These are phyloP conservation scores for Verticillium nubilum DNA, from an alignment of 2,329 filamentous ascomycete genomes.

Conservation along the genomic window DNA sequence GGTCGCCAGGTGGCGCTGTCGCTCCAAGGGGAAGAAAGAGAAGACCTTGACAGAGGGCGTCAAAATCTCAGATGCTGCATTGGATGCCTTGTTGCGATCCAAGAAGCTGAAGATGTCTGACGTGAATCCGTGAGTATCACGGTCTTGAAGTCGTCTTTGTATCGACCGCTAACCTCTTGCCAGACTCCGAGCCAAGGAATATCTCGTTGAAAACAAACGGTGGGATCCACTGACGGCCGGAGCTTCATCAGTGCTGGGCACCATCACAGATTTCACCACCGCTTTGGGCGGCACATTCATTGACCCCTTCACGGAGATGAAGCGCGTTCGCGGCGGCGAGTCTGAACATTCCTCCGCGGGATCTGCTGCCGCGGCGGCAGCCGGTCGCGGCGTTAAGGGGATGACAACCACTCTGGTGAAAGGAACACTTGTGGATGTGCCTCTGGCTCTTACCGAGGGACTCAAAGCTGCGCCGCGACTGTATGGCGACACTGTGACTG, in stretches of 20 bases:
- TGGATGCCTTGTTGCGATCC: not conserved
- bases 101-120: constrained; percentile 16
- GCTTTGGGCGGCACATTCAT: constrained; percentile 11
- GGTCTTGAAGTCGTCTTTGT: constrained; percentile 23
- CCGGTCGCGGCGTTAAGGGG: constrained; percentile 8
- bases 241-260: constrained; percentile 11
- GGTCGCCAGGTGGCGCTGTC: constrained; percentile 44
- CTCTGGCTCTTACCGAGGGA: constrained; percentile 27
- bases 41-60: not conserved
- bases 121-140: constrained; percentile 21
- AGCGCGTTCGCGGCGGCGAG: not conserved
- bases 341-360: not conserved
- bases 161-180: constrained; percentile 24
- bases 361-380: constrained; percentile 5
- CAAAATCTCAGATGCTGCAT: no score
- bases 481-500: constrained; percentile 27
- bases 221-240: constrained; percentile 26
- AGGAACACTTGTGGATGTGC: constrained; percentile 27
- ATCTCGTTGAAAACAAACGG: constrained; percentile 24
- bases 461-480: constrained; percentile 25
- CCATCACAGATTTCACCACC: constrained; percentile 6
- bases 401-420: constrained; percentile 21
- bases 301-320: constrained; percentile 10
- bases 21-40: constrained; percentile 24
- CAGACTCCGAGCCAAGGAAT: constrained; percentile 32